Evolutionary conservation across 148 eudicot genomes (phyloP), one percentile per base, ranked within the genome.

Genomic region (Camellia sinensis): DNA sequence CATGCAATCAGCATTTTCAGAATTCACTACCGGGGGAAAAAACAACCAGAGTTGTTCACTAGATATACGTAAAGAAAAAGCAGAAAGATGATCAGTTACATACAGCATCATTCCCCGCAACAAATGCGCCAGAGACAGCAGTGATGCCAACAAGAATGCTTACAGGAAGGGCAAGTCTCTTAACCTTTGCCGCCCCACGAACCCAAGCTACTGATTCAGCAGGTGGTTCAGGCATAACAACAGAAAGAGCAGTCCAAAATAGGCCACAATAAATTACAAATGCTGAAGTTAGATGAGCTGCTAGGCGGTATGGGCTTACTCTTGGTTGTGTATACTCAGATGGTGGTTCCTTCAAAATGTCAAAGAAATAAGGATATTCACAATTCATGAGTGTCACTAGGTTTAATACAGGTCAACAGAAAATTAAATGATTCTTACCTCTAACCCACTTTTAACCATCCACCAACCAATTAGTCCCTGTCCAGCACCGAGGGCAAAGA

Each of bases 391-490:
- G 7, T 43, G 10, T 7, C 12, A 67, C 14, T 57, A 15, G 48
- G 13, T 1, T 48, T 75, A 7, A 29, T 2, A 40, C 53, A 44
- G 11, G n/a, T 29, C 0, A 44, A 74, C 22, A 70, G 52, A 41
- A 56, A 65, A 40, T 45, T 45, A 13, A 21, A 57, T 59, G 56
- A 13, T 37, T 73, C 43, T 81, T 88, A 94, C 99, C 95, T 96
- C 98, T 72, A 94, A 89, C 75, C 99, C 99, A 90, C 99, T 96
- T 87, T 96, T 94, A 67, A 96, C 98, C 99, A 96, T 96, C 99
- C 99, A 96, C 99, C 99, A 96, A 75, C 98, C 98, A 78, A 96
- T 92, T 50, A 96, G 82, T 83, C 99, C 99, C 82, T 96, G 97
- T 40, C 98, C 98, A 83, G 92, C 99, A 82, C 99, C 99, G 73